phyloP scores from a whole-genome alignment of 306 rosid genomes.

The Prunus mira region DNA sequence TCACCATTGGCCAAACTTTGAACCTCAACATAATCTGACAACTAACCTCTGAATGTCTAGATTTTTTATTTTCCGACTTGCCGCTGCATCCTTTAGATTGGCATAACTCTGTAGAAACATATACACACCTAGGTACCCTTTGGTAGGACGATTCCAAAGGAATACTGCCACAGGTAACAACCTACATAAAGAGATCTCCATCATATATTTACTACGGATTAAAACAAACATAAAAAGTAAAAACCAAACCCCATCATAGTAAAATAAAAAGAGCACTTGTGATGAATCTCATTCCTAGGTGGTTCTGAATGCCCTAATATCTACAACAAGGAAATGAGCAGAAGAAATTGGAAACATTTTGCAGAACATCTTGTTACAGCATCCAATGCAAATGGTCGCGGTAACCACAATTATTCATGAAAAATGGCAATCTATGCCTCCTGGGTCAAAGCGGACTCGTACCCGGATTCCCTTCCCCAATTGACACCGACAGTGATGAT shows the following conservation, averaged over 20 bases:
- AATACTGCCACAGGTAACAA: slow-evolving; percentile 98
- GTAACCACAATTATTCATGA: not conserved
- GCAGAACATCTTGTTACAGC: not conserved
- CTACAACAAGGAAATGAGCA: not conserved
- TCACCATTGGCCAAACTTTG: not conserved
- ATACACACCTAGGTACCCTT: slow-evolving; percentile 76
- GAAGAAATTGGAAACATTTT: not conserved
- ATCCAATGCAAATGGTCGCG: not conserved
- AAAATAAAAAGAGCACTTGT: not conserved
- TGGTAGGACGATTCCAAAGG: slow-evolving; percentile 97
- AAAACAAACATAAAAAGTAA: slow-evolving; percentile 19
- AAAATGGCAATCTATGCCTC: not conserved
- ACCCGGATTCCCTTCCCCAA: slow-evolving; percentile 1
- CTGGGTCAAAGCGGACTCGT: not conserved
- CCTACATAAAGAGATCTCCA: slow-evolving; percentile 48
- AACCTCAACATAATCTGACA: slow-evolving; percentile 2
- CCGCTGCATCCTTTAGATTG: slow-evolving; percentile 83
- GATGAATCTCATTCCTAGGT: not conserved
- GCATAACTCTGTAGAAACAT: slow-evolving; percentile 76
- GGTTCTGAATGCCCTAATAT: not conserved
- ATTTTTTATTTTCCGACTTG: slow-evolving; percentile 69
- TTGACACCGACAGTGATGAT: not conserved
- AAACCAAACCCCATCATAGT: not conserved
- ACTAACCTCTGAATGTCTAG: slow-evolving; percentile 83
- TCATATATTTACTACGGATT: not conserved